These are phyloP conservation scores for Erythrobasidium hasegawianum DNA, from an alignment of 1,284 basidiomycete genomes.

Conservation along the genomic window DNA sequence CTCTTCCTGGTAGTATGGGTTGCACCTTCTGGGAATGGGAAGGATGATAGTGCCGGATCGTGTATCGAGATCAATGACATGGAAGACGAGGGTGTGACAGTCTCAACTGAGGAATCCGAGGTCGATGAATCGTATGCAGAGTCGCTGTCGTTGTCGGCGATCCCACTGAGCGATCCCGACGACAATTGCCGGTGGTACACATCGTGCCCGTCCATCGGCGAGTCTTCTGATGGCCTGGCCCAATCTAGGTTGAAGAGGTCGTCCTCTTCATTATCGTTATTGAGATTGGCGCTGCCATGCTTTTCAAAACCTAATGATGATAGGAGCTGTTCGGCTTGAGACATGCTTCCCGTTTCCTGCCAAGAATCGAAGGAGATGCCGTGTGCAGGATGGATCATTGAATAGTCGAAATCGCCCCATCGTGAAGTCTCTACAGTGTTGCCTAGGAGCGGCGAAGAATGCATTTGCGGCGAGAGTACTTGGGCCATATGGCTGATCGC, in stretches of 20 bases:
- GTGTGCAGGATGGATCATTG: slow-evolving; percentile 25
- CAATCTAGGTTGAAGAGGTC: no score
- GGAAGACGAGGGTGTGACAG: neutral
- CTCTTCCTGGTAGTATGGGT: neutral
- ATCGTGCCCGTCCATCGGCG: neutral
- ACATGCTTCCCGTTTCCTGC: neutral
- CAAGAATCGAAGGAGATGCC: slow-evolving; percentile 2
- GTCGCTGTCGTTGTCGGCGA: neutral
- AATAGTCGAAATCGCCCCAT: slow-evolving; percentile 10
- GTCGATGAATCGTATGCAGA: slow-evolving; percentile 2
- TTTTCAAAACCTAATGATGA: slow-evolving; percentile 1
- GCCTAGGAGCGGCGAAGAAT: no score
- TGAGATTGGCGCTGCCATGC: no score
- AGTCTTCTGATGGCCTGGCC: neutral
- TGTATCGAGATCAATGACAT: neutral
- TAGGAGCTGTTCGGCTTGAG: slow-evolving; percentile 17
- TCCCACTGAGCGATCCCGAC: neutral
- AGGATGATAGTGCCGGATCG: neutral
- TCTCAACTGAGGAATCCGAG: slow-evolving; percentile 27
- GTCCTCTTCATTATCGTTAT: neutral
- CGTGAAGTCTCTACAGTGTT: neutral
- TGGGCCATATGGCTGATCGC: no score
- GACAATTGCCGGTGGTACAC: neutral
- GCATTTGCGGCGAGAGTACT: no score
- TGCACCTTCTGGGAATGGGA: neutral